phyloP scores from a whole-genome alignment of 768 basidiomycete genomes.

The Lactarius quietus region DNA sequence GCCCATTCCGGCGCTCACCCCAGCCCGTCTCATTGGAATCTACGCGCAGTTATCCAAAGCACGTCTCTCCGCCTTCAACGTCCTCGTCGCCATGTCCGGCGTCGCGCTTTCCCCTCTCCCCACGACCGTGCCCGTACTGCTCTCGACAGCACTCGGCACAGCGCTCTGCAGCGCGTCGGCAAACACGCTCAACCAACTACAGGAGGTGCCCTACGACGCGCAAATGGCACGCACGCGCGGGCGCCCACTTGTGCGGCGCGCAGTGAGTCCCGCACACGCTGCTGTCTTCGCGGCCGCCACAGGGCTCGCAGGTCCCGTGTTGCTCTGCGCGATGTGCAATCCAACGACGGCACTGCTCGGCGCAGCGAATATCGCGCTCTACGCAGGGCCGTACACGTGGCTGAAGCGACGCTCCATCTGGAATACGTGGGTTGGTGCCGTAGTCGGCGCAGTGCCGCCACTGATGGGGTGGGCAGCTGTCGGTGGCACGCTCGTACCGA shows the following conservation, averaged over 20 bases:
- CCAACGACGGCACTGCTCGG: constrained; percentile 84
- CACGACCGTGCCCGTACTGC: constrained; percentile 74
- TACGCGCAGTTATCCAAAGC: constrained; percentile 85
- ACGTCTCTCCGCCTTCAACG: constrained; percentile 77
- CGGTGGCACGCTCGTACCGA: constrained; percentile 72
- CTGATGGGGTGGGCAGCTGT: constrained; percentile 99
- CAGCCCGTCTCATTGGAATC: constrained; percentile 52
- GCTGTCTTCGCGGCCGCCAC: constrained; percentile 71
- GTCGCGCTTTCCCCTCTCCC: constrained; percentile 91
- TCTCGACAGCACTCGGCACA: constrained; percentile 87
- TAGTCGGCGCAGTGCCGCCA: constrained; percentile 91
- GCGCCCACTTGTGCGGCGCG: constrained; percentile 80
- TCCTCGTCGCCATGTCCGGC: constrained; percentile 86
- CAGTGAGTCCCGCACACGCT: constrained; percentile 84
- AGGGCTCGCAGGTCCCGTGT: constrained; percentile 70
- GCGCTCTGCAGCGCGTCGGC: constrained; percentile 90
- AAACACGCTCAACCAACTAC: constrained; percentile 91
- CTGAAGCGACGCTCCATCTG: constrained; percentile 76
- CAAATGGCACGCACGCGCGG: constrained; percentile 92
- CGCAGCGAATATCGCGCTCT: constrained; percentile 78
- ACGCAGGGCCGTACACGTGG: constrained; percentile 90
- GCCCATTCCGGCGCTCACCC: constrained; percentile 39
- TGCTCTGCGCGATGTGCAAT: constrained; percentile 82
- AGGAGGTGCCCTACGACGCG: constrained; percentile 93
- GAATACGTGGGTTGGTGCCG: constrained; percentile 93